A percentile compares a stretch with the other conserved stretches of the same genome.
These are phyloP conservation scores for Lactarius deliciosus DNA, from an alignment of 768 basidiomycete genomes.

Conservation along the genomic window DNA sequence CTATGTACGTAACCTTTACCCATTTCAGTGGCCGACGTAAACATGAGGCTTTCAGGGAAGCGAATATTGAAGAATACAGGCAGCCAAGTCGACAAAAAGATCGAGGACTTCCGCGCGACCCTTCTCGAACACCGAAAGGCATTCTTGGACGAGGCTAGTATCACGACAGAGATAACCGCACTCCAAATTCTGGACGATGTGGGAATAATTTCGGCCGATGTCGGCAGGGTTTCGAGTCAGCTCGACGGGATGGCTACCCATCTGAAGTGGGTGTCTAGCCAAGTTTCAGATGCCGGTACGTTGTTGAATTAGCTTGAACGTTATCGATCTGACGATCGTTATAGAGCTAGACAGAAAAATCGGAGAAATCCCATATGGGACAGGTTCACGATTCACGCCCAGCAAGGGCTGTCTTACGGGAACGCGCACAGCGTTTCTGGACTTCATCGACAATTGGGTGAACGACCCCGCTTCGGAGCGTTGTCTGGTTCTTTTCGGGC, in stretches of 20 bases:
- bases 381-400: neutral
- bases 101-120: neutral
- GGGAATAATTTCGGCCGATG: neutral
- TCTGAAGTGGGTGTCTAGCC: neutral
- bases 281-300: neutral
- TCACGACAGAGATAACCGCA: neutral
- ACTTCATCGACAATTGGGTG: neutral
- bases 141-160: neutral
- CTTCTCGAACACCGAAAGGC: neutral
- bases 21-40: neutral
- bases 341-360: neutral
- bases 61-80: neutral
- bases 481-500: neutral
- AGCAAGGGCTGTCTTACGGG: neutral
- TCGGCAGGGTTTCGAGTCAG: neutral
- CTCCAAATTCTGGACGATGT: slow-evolving; percentile 1
- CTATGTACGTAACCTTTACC: neutral
- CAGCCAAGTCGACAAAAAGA: neutral
- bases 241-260: neutral
- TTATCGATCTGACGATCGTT: neutral
- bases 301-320: neutral
- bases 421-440: neutral
- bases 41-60: neutral
- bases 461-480: neutral
- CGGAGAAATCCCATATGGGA: neutral